Evolutionary conservation across 441 rosid genomes (phyloP).

Genomic region (Euphorbia schlechtendalii): DNA sequence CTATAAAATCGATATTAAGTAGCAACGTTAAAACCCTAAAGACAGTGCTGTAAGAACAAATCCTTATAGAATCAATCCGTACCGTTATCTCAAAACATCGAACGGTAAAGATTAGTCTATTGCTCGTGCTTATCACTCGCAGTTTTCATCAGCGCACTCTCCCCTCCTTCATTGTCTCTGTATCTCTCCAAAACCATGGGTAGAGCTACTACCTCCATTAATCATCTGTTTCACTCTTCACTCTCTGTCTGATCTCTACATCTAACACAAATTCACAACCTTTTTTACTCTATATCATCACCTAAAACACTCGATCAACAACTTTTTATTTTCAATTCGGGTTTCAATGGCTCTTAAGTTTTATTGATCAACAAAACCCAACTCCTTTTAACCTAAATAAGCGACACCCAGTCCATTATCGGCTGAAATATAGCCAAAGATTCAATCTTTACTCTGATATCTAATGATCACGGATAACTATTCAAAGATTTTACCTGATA

Average conservation of each 20-base stretch:
- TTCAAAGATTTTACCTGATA: constrained; percentile 50
- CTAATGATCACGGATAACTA: constrained; percentile 43
- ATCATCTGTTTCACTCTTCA: constrained; percentile 16
- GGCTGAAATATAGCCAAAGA: constrained; percentile 19
- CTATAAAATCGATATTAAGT: constrained; percentile 14
- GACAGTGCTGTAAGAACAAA: constrained; percentile 26
- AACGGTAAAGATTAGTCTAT: constrained; percentile 28
- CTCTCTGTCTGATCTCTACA: constrained; percentile 24
- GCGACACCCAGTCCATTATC: constrained; percentile 13
- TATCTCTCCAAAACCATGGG: constrained; percentile 30
- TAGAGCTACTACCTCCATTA: constrained; percentile 20
- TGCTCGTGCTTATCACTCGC: constrained; percentile 35
- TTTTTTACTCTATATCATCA: neutral
- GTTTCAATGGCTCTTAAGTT: constrained; percentile 15
- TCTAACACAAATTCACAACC: constrained; percentile 11
- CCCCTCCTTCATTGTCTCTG: neutral
- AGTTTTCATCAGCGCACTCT: constrained; percentile 20
- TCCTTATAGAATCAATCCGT: constrained; percentile 26
- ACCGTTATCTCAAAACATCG: constrained; percentile 30
- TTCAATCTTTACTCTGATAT: constrained; percentile 15
- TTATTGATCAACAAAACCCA: constrained; percentile 20
- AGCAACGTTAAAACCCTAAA: constrained; percentile 32
- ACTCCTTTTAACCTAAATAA: constrained; percentile 14
- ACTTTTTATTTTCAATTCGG: neutral
- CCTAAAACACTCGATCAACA: constrained; percentile 6